Percentiles rank a stretch among this genome's conserved stretches.
Conservation (phyloP, 805 yeast species). For the Starmerella powellii region DNA sequence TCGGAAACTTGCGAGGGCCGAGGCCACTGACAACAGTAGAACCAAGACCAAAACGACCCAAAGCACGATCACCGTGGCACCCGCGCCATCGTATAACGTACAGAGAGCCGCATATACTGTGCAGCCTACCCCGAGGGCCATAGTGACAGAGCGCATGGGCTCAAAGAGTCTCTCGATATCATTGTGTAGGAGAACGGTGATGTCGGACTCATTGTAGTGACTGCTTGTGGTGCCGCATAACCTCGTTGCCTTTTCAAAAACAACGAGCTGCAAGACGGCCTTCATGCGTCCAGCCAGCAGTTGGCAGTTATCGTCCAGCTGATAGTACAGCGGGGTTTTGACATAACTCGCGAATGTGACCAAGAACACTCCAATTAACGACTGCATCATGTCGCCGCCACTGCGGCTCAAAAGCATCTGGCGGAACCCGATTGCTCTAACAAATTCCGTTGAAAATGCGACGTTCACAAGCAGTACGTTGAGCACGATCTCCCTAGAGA, state of each 20-base stretch:
- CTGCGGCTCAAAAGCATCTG: not conserved
- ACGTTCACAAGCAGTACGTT: not conserved
- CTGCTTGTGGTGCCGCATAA: not conserved
- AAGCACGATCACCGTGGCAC: not conserved
- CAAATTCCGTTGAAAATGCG: not conserved
- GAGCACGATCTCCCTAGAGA: constrained; percentile 8
- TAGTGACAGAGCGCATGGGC: not conserved
- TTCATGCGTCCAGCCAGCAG: not conserved
- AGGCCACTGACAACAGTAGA: not conserved
- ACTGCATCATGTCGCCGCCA: not conserved
- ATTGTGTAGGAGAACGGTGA: constrained; percentile 1
- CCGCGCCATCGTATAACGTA: constrained; percentile 4
- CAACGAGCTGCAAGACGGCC: constrained; percentile 3
- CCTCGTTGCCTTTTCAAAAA: constrained; percentile 4
- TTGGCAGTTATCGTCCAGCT: not conserved
- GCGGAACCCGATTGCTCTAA: not conserved
- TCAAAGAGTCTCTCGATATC: constrained; percentile 1
- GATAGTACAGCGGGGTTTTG: not conserved
- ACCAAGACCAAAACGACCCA: not conserved
- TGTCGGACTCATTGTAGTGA: not conserved
- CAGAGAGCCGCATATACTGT: not conserved
- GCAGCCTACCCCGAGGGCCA: not conserved
- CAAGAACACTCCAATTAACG: not conserved
- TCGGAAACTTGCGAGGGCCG: not conserved
- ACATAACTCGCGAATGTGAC: not conserved